Percentiles rank a stretch among this genome's conserved stretches.
Evolutionary conservation across 2,329 filamentous ascomycete species (phyloP).

Genomic region (Juglanconis juglandina): DNA sequence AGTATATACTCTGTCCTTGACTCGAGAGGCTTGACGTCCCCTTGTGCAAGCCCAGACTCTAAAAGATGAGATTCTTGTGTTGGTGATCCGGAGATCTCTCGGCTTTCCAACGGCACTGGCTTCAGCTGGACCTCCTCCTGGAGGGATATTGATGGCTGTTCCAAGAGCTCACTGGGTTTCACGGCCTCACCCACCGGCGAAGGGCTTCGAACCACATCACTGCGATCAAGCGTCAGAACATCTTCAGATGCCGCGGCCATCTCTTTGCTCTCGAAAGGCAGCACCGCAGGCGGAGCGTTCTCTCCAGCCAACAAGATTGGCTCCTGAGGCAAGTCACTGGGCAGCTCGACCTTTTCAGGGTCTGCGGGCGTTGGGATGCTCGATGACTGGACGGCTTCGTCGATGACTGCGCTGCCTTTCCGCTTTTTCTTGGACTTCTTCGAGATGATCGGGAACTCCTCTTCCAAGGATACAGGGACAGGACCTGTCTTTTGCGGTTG

Average conservation of each 20-base stretch:
- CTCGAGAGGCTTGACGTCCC: neutral
- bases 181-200: neutral
- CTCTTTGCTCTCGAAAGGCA: neutral
- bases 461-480: conserved; percentile 17
- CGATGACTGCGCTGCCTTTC: conserved; percentile 8
- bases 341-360: neutral
- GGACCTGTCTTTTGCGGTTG: conserved; percentile 18
- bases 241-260: neutral
- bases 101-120: neutral
- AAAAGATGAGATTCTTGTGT: neutral
- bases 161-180: neutral
- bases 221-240: neutral
- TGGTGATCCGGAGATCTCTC: neutral
- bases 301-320: neutral
- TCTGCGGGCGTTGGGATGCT: neutral
- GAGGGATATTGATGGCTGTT: neutral
- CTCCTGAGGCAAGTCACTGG: neutral
- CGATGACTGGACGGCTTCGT: neutral
- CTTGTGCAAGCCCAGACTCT: neutral
- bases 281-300: neutral
- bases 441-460: conserved; percentile 15
- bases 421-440: conserved; percentile 29
- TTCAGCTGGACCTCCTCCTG: neutral
- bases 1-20: neutral
- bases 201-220: neutral